These are phyloP conservation scores for Lodderomyces metapsilosis DNA, from an alignment of 1,139 yeast genomes.

Conservation along the genomic window DNA sequence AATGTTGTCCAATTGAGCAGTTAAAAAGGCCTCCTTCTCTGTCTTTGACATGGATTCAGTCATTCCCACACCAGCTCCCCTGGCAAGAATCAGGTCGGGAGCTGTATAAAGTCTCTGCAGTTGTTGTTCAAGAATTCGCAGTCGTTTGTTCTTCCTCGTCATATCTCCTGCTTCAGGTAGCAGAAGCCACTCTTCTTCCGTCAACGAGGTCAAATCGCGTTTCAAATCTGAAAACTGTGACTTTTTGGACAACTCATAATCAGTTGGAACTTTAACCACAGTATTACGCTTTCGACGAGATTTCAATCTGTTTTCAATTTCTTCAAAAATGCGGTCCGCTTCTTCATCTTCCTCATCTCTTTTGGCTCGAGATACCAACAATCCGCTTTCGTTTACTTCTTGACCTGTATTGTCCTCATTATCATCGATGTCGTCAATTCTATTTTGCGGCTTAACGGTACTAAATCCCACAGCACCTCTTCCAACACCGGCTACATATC, in stretches of 20 bases:
- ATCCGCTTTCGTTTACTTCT: slow-evolving; percentile 21
- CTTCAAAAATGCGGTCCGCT: slow-evolving; percentile 69
- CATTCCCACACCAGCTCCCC: slow-evolving; percentile 8
- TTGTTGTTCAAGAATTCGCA: slow-evolving; percentile 59
- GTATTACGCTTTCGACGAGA: slow-evolving; percentile 24
- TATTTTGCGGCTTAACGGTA: slow-evolving; percentile 47
- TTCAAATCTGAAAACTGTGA: slow-evolving; percentile 51
- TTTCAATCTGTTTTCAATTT: slow-evolving; percentile 58
- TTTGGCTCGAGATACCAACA: slow-evolving; percentile 17
- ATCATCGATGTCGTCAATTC: slow-evolving; percentile 31
- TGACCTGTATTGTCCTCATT: slow-evolving; percentile 19
- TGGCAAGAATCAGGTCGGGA: slow-evolving; percentile 64
- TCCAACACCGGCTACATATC: slow-evolving; percentile 90
- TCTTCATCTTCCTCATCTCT: slow-evolving; percentile 64
- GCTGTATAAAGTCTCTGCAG: slow-evolving; percentile 77
- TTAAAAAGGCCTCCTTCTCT: slow-evolving; percentile 53
- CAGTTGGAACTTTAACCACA: not conserved
- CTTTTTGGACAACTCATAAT: slow-evolving; percentile 8
- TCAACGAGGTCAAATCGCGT: slow-evolving; percentile 54
- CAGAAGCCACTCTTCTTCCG: slow-evolving; percentile 74
- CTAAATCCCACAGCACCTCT: slow-evolving; percentile 94
- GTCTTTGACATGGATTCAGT: not conserved
- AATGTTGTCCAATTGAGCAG: slow-evolving; percentile 43
- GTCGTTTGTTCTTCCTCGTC: slow-evolving; percentile 75
- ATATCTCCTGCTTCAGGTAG: slow-evolving; percentile 89